Base-by-base conservation (phyloP, 2,329 filamentous ascomycete genomes). In the Torrubiellomyces zombiae region DNA sequence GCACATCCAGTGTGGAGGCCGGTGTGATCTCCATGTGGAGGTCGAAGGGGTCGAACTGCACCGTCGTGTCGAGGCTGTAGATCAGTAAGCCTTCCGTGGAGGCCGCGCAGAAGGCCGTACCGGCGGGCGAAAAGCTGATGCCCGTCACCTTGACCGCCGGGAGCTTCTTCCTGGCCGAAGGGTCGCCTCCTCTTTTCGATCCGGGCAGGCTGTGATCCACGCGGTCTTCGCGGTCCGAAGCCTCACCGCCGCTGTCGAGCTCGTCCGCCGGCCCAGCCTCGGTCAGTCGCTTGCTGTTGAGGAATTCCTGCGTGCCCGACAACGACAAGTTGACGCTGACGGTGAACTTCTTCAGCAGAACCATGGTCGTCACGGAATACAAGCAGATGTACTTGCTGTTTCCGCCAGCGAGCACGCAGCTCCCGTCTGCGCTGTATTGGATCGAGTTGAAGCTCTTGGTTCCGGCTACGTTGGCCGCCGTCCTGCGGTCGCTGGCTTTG, bases 311-410 rank as follows among this genome's bases (percentile, higher is more conserved):
- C 1, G 89, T 98, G 23, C 89, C 89, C 12, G 92, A 85, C 3
- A 98, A 60, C 2, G 85, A 92, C n/a, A 94, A 60, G 50, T 98
- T 98, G 42, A 93, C 70, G 38, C 81, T 92, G 41, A 95, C 85
- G 2, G 86, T 94, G 45, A 78, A 98, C 46, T 94, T 94, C 49
- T 91, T 93, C 28, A 95, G 60, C 8, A 98, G 58, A 1, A 89
- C 82, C 48, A 89, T 83, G 1, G 86, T 92, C 29, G 74, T 73
- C 16, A 92, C 81, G n/a, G 91, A 86, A 53, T 98, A 98, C 29
- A 98, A 53, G 46, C 89, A 95, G 26, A 98, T 94, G 50, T 92
- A 94, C 56, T 98, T 98, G 72, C 83, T 94, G 60, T 89, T 93
- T 16, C 89, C 89, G 23, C 72, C 85, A 1, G 86, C 89, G 20